A percentile compares a stretch with the other conserved stretches of the same genome.
phyloP scores from a whole-genome alignment of 805 yeast species.

The Yarrowia osloensis region DNA sequence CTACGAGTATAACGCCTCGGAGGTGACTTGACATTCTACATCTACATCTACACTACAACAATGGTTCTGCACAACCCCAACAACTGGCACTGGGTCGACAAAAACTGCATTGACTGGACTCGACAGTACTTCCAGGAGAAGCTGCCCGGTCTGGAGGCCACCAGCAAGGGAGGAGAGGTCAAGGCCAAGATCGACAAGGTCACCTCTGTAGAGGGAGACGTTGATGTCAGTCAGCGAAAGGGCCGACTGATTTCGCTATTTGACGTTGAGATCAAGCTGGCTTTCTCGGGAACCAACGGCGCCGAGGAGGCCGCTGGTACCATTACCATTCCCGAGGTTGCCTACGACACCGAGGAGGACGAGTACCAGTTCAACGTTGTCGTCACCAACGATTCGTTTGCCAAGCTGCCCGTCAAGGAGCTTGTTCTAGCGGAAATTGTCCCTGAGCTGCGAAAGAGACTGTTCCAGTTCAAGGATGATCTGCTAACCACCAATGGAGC shows the following conservation, averaged over 20 bases:
- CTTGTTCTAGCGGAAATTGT: conserved; percentile 58
- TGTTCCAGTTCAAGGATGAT: conserved; percentile 72
- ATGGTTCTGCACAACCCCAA: conserved; percentile 98
- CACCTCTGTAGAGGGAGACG: conserved; percentile 84
- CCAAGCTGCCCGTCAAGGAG: conserved; percentile 51
- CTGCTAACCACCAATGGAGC: conserved; percentile 73
- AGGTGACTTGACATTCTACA: neutral
- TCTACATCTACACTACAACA: neutral
- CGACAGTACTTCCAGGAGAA: conserved; percentile 68
- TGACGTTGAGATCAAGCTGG: conserved; percentile 69
- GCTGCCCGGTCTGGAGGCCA: conserved; percentile 54
- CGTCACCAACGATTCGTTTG: conserved; percentile 55
- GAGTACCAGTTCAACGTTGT: conserved; percentile 84
- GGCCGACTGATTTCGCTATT: conserved; percentile 93
- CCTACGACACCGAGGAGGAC: conserved; percentile 84
- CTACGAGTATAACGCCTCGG: conserved; percentile 11
- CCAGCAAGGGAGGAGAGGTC: conserved; percentile 39
- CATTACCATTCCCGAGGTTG: conserved; percentile 84
- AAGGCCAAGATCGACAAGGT: conserved; percentile 49
- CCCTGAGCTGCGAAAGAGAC: conserved; percentile 65
- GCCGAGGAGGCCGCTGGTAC: conserved; percentile 60
- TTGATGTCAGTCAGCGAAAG: conserved; percentile 94
- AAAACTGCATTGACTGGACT: conserved; percentile 93
- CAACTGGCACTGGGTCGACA: conserved; percentile 99
- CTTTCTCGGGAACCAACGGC: conserved; percentile 51